These are phyloP conservation scores for Candida sakaeoensis DNA, from an alignment of 805 yeast species.

Conservation along the genomic window DNA sequence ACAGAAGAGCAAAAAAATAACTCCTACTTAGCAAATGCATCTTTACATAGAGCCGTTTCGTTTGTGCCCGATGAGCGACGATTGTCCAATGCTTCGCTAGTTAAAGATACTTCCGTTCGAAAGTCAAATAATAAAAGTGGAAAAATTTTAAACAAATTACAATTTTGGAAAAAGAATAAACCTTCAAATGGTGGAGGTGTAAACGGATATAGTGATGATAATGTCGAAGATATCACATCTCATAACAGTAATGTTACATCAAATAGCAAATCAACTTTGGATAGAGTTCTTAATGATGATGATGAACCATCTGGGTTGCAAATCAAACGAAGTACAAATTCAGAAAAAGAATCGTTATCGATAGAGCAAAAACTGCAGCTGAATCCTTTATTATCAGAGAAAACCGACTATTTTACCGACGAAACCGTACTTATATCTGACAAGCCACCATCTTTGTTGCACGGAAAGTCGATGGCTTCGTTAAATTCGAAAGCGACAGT, in stretches of 20 bases:
- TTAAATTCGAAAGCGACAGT: background rate
- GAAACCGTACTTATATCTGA: background rate
- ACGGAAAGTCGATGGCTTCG: background rate
- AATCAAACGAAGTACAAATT: background rate
- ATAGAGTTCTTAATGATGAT: background rate
- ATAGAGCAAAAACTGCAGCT: background rate
- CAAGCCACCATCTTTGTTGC: no score
- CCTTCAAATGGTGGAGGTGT: constrained; percentile 3
- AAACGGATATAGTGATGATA: background rate
- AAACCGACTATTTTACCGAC: background rate
- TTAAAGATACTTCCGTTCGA: constrained; percentile 6
- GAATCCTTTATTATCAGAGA: background rate
- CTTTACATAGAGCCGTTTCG: constrained; percentile 15
- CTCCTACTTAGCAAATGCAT: background rate
- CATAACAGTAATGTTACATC: constrained; percentile 2
- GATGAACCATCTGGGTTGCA: background rate
- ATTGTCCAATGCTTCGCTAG: constrained; percentile 13
- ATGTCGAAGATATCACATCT: constrained; percentile 4
- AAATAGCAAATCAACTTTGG: constrained; percentile 2
- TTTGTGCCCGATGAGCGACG: constrained; percentile 17
- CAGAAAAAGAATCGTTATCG: background rate
- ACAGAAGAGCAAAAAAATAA: background rate
- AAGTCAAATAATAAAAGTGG: constrained; percentile 18
- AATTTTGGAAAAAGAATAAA: constrained; percentile 35
- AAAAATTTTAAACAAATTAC: constrained; percentile 29